Percentiles rank a stretch among this genome's conserved stretches.
Evolutionary conservation across 208 protist species (phyloP).

Genomic region (Naegleria fowleri): DNA sequence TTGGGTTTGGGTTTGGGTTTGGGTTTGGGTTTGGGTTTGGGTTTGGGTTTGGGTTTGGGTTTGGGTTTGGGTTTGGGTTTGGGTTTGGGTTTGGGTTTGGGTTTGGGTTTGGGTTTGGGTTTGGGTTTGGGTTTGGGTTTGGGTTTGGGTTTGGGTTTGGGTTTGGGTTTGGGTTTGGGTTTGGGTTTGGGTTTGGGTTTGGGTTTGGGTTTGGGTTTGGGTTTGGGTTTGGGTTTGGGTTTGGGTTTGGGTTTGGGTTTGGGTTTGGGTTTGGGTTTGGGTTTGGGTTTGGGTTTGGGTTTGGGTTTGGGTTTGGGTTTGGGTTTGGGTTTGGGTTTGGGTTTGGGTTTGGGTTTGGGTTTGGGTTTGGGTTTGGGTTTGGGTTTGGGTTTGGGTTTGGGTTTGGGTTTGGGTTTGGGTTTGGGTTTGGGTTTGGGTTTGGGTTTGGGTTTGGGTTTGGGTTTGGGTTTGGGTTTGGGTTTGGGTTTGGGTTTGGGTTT

Average conservation of each 20-base stretch:
- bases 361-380: constrained; percentile 18
- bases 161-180: background rate
- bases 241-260: constrained; percentile 18
- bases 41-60: too few species aligned
- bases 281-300: constrained; percentile 18
- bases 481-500: constrained; percentile 18
- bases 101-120: too few species aligned
- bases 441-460: constrained; percentile 17
- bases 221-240: constrained; percentile 14
- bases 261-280: constrained; percentile 17
- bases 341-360: constrained; percentile 18
- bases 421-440: constrained; percentile 18
- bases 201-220: constrained; percentile 5
- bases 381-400: constrained; percentile 17
- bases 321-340: constrained; percentile 17
- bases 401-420: constrained; percentile 18
- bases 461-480: constrained; percentile 18
- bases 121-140: too few species aligned
- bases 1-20: too few species aligned
- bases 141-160: constrained; percentile 5
- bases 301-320: constrained; percentile 18
- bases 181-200: constrained; percentile 9
- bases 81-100: too few species aligned
- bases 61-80: too few species aligned
- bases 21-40: too few species aligned